Base-by-base conservation (phyloP, 495 filamentous ascomycete genomes). In the Podospora australis region DNA sequence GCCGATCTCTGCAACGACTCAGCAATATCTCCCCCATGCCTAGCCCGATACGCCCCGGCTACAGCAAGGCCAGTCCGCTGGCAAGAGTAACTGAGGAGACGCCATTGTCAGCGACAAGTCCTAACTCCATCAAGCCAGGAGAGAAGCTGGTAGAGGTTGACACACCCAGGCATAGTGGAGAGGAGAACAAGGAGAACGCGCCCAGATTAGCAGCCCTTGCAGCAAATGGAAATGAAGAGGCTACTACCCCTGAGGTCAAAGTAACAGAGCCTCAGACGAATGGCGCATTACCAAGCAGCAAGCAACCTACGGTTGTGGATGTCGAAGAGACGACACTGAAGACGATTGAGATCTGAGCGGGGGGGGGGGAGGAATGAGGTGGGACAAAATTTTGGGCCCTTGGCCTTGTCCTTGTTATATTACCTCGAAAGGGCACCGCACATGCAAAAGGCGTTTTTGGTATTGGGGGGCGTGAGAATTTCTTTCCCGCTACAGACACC, bases 1-100 rank as follows among this genome's bases (percentile, higher is more conserved):
- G 78, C 34, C 67, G 77, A 26, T 73, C 76, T 3, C 65, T 77
- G 62, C 77, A 80, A 21, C 64, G 78, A 25, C 73, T 79, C 24
- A 73, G 66, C 52, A 65, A 60, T 36, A 70, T 68, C 41, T 77
- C 75, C 24, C 75, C 78, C 7, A 62, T 78, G 5, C 60, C 65
- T 8, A 80, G 77, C 52, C 78, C 78, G 10, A 74, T 68, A 49
- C 65, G 75, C 14, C 70, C 68, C 13, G 75, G 70, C 4, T 72
- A 70, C 49, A 73, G 71, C 8, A 75, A 75, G 53, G 44, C 74
- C 2, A 75, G 71, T 49, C 75, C 73, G 4, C 61, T 81, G 45
- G 70, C 74, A 24, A 63, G 73, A 44, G 76, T 81, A 13, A 56
- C 71, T 1, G 78, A 81, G 54, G 77, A 80, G 52, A 47, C 58